These are phyloP conservation scores for Setaria viridis DNA, from an alignment of 202 grass and related monocot species.

Conservation along the genomic window DNA sequence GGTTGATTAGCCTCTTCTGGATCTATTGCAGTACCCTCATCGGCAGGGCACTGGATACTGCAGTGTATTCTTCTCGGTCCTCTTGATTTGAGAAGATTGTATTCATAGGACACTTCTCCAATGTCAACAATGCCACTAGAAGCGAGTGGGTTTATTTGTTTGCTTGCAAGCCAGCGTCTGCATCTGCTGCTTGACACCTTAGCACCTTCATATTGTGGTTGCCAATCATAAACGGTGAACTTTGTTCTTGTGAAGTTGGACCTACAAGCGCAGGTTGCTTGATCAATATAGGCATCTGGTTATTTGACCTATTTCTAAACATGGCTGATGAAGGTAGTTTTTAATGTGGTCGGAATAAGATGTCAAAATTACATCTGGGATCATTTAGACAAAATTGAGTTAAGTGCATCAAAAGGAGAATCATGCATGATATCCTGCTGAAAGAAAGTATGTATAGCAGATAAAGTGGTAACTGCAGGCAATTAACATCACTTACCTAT, in stretches of 20 bases:
- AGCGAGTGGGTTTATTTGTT: slow-evolving; percentile 42
- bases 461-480: background rate
- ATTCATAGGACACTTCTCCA: slow-evolving; percentile 51
- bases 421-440: background rate
- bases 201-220: slow-evolving; percentile 33
- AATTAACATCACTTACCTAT: background rate
- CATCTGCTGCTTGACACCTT: slow-evolving; percentile 49
- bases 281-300: background rate
- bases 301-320: background rate
- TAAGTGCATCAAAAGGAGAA: background rate
- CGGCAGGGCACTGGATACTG: slow-evolving; percentile 39
- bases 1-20: background rate
- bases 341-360: background rate
- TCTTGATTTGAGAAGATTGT: slow-evolving; percentile 57
- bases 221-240: slow-evolving; percentile 49
- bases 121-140: slow-evolving; percentile 42
- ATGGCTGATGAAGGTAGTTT: background rate
- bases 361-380: background rate
- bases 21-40: background rate
- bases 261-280: slow-evolving; percentile 34
- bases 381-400: background rate
- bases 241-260: slow-evolving; percentile 60
- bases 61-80: slow-evolving; percentile 54
- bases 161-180: slow-evolving; percentile 38
- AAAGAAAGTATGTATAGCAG: background rate